Conservation (phyloP, 2,329 filamentous ascomycete genomes). For the Huntiella savannae region DNA sequence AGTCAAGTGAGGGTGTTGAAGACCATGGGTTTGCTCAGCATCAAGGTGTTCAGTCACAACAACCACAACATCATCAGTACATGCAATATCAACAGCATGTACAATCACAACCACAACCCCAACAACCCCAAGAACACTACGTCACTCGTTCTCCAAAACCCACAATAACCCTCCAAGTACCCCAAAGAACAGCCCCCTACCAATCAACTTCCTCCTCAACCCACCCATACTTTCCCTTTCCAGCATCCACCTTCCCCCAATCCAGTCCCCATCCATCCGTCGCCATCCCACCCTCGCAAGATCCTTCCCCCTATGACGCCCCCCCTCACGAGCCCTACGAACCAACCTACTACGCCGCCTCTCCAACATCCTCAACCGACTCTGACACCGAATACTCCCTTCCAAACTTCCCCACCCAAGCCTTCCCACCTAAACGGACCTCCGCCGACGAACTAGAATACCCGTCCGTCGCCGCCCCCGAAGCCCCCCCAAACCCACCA, state of each 20-base stretch:
- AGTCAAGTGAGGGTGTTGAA: background rate
- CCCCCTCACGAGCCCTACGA: background rate
- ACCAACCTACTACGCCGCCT: background rate
- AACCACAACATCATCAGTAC: conserved; percentile 1
- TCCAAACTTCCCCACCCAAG: conserved; percentile 8
- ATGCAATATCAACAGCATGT: conserved; percentile 2
- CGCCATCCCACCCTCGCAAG: background rate
- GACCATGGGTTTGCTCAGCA: background rate
- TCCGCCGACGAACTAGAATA: conserved; percentile 4
- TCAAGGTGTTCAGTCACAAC: background rate
- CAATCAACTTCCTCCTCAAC: no score
- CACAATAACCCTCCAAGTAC: background rate
- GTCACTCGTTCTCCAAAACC: background rate
- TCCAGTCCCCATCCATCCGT: background rate
- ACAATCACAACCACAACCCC: background rate
- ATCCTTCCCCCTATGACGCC: background rate
- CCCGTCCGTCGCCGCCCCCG: background rate
- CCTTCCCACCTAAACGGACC: conserved; percentile 7
- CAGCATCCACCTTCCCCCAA: background rate
- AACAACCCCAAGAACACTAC: background rate
- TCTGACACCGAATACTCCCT: background rate
- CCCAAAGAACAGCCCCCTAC: background rate
- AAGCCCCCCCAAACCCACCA: background rate
- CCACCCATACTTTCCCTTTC: background rate
- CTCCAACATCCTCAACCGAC: background rate